phyloP scores from a whole-genome alignment of 441 rosid species.

The Dalechampia spathulata region DNA sequence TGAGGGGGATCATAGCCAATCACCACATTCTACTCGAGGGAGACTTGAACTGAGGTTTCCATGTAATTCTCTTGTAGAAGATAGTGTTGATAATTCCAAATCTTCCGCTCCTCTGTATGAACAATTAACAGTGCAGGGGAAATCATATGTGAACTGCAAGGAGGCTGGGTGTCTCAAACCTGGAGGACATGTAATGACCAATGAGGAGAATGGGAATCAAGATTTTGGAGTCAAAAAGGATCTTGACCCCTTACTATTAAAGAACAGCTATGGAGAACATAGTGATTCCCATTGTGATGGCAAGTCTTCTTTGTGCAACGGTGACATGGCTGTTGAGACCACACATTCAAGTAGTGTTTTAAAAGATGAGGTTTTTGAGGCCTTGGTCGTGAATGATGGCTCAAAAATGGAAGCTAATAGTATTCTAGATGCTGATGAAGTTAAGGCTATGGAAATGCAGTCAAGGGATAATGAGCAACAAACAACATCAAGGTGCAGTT shows the following conservation, averaged over 20 bases:
- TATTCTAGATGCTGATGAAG: slow-evolving; percentile 21
- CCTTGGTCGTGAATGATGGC: slow-evolving; percentile 6
- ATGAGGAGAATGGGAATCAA: slow-evolving; percentile 21
- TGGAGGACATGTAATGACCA: slow-evolving; percentile 16
- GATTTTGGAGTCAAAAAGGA: slow-evolving; percentile 18
- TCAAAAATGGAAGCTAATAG: slow-evolving; percentile 14
- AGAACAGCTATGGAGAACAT: slow-evolving; percentile 13
- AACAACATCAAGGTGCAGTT: slow-evolving; percentile 42
- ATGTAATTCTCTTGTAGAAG: slow-evolving; percentile 16
- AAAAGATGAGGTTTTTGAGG: slow-evolving; percentile 17
- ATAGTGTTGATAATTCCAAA: slow-evolving; percentile 8
- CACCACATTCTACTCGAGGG: slow-evolving; percentile 20
- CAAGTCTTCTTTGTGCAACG: slow-evolving; percentile 12
- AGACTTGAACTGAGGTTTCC: slow-evolving; percentile 20
- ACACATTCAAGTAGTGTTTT: slow-evolving; percentile 13
- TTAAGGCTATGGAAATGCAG: slow-evolving; percentile 21
- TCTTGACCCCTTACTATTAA: slow-evolving; percentile 5
- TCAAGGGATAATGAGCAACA: slow-evolving; percentile 25
- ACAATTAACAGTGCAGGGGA: slow-evolving; percentile 21
- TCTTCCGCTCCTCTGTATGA: slow-evolving; percentile 20
- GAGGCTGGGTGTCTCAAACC: slow-evolving; percentile 19
- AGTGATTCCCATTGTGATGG: slow-evolving; percentile 13
- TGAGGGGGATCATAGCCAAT: slow-evolving; percentile 15
- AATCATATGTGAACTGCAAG: slow-evolving; percentile 18
- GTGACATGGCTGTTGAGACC: slow-evolving; percentile 20